Evolutionary conservation across 192 early-diverging fungal genomes (phyloP), one percentile per base, ranked within the genome.

Genomic region (Chytriomyces sp.): DNA sequence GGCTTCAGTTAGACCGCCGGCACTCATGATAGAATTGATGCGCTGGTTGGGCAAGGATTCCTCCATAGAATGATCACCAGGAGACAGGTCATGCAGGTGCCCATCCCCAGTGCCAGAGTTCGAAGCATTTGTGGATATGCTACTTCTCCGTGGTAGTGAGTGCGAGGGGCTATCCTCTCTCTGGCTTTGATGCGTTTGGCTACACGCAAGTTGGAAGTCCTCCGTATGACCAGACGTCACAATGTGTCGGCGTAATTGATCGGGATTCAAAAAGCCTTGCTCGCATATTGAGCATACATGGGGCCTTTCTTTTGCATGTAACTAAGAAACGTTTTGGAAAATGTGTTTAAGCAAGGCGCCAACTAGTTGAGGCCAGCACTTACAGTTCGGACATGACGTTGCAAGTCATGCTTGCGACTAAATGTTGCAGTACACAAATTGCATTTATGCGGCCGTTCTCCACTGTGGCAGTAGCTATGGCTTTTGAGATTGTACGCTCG

Each of bases 401-500:
- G 86, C 35, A 92, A 80, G 85, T 94, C 93, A 77, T 94, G 93
- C 72, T 93, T 93, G 18, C 93, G 86, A 7, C 88, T 82, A 80
- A 94, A 95, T 5, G 90, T 87, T n/a, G 89, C 72, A 2, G 85
- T 64, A 77, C 94, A 95, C 8, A 80, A 45, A 26, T 80, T 68
- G 64, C 93, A 94, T 45, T 77, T 74, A 79, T 88, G 91, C 5
- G 93, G 80, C 1, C 78, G 67, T 66, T 83, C 80, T 24, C 79
- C 78, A 5, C 69, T 49, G 79, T 96, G 94, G 7, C 90, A 91
- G 47, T 87, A 80, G 60, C 90, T 80, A 77, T 96, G 93, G 0
- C 90, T 90, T 78, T 89, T 90, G 45, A 96, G 85, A 76, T 95
- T 96, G 74, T 91, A 96, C 44, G 87, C 88, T 45, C 94, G 85